Evolutionary conservation across 108 stramenopile species (phyloP).

Genomic region (Ochromonas danica): DNA sequence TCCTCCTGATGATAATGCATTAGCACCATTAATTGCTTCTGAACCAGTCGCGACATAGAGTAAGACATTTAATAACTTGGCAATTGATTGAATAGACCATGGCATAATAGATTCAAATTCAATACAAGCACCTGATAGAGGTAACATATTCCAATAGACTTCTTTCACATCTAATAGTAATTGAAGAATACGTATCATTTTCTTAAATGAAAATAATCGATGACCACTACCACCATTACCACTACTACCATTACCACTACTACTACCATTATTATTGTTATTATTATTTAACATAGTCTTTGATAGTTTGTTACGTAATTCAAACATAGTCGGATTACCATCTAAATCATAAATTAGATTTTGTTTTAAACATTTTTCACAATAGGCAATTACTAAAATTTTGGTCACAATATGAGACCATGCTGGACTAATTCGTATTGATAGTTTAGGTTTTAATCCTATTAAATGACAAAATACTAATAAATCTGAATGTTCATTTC

Average conservation of each 20-base stretch:
- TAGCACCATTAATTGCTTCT: neutral
- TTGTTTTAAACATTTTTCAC: neutral
- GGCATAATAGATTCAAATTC: neutral
- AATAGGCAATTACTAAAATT: neutral
- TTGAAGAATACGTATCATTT: neutral
- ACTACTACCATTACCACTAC: too few relatives aligned
- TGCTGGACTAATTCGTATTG: neutral
- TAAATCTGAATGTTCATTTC: neutral
- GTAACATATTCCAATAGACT: neutral
- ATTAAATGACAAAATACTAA: neutral
- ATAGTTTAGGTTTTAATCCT: neutral
- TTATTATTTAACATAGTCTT: neutral
- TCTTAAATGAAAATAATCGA: neutral
- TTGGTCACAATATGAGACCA: neutral
- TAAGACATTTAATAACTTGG: constrained; percentile 4
- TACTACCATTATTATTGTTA: too few relatives aligned
- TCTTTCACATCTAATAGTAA: neutral
- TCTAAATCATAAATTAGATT: neutral
- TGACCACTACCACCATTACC: neutral
- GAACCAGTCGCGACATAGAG: neutral
- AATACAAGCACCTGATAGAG: neutral
- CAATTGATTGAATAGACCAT: neutral
- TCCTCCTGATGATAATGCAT: too few relatives aligned
- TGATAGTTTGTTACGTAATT: neutral
- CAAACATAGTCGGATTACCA: constrained; percentile 1